These are phyloP conservation scores for Phytophthora citricola DNA, from an alignment of 352 stramenopile genomes.

Conservation along the genomic window DNA sequence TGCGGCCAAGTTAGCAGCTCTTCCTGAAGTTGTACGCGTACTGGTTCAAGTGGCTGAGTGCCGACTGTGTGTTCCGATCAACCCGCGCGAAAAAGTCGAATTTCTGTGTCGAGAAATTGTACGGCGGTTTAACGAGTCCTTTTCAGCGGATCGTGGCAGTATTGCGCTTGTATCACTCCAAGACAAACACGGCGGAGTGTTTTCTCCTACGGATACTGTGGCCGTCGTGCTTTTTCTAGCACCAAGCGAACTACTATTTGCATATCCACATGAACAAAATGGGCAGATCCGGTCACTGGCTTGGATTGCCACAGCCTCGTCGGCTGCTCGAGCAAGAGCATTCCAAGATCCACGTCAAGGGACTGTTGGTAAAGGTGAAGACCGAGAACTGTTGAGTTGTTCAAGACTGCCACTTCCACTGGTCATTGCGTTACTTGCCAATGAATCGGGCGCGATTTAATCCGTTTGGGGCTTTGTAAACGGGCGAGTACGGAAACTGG, in stretches of 20 bases:
- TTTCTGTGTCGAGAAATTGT: conserved; percentile 63
- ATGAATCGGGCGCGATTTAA: conserved; percentile 61
- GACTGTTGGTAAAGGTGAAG: neutral
- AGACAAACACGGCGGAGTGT: conserved; percentile 61
- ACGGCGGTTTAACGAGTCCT: conserved; percentile 69
- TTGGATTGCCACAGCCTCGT: conserved; percentile 18
- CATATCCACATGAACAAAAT: conserved; percentile 26
- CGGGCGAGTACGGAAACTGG: conserved; percentile 19
- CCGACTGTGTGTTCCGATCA: conserved; percentile 63
- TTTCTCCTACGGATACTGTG: conserved; percentile 55
- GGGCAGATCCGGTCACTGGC: conserved; percentile 28
- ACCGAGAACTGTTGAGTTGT: conserved; percentile 32
- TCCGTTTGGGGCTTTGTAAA: conserved; percentile 42
- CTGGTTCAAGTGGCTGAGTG: conserved; percentile 63
- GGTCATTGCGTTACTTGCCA: conserved; percentile 65
- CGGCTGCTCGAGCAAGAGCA: neutral
- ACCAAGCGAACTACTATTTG: conserved; percentile 35
- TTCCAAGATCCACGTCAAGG: neutral
- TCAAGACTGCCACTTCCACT: conserved; percentile 70
- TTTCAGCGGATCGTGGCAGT: conserved; percentile 29
- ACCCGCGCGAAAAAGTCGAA: conserved; percentile 50
- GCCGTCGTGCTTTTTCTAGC: conserved; percentile 33
- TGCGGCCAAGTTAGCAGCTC: conserved; percentile 16
- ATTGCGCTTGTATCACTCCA: conserved; percentile 59
- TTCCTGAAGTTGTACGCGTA: conserved; percentile 56